A percentile compares a stretch with the other conserved stretches of the same genome.
phyloP scores from a whole-genome alignment of 495 filamentous ascomycete genomes.

The Penicillium fimorum region DNA sequence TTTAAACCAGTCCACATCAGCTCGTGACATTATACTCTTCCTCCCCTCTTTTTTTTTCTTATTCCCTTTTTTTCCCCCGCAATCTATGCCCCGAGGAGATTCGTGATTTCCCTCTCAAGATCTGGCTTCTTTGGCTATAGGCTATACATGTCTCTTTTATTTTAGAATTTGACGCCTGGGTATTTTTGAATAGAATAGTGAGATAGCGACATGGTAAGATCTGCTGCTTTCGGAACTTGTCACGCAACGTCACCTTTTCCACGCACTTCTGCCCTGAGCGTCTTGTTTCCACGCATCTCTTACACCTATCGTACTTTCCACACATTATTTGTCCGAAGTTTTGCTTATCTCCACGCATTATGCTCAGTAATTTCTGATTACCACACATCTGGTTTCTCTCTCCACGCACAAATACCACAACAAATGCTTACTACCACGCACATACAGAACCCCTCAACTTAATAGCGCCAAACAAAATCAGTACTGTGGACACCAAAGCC shows the following conservation, averaged over 20 bases:
- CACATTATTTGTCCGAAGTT: neutral
- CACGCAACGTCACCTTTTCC: slow-evolving; percentile 1
- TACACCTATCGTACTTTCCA: neutral
- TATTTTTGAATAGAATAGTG: neutral
- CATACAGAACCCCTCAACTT: neutral
- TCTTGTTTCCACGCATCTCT: neutral
- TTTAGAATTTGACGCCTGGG: neutral
- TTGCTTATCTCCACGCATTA: neutral
- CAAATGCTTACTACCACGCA: slow-evolving; percentile 1
- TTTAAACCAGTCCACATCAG: neutral
- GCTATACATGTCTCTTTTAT: neutral
- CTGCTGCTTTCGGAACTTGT: slow-evolving; percentile 1
- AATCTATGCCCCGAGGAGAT: neutral
- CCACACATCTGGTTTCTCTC: neutral
- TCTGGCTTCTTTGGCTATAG: neutral
- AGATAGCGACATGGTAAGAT: neutral
- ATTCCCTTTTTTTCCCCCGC: neutral
- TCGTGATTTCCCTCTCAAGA: neutral
- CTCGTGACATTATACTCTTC: slow-evolving; percentile 8
- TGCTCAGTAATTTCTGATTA: neutral
- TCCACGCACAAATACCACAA: neutral
- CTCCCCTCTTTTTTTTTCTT: neutral
- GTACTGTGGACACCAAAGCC: neutral
- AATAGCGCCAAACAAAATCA: neutral
- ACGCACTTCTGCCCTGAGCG: neutral